phyloP scores from a whole-genome alignment of 2,329 filamentous ascomycete genomes.

The Apiospora saccharicola region DNA sequence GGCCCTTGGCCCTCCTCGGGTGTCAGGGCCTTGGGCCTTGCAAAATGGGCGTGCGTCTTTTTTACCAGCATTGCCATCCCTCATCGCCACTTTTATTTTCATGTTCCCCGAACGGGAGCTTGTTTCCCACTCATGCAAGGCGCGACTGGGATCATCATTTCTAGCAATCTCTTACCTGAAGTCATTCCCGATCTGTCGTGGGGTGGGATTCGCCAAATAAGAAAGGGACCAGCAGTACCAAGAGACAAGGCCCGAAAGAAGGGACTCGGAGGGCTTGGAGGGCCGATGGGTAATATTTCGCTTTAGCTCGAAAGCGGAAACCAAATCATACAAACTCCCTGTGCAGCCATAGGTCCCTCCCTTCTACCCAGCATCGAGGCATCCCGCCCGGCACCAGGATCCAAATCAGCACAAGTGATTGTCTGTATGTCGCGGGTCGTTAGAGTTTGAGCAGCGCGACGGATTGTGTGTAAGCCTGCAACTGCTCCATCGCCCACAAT shows the following conservation, averaged over 20 bases:
- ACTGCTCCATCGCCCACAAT: neutral
- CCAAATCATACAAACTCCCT: slow-evolving; percentile 20
- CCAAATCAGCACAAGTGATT: neutral
- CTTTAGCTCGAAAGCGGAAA: slow-evolving; percentile 21
- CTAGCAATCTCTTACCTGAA: slow-evolving; percentile 19
- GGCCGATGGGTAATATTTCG: slow-evolving; percentile 14
- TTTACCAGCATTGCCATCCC: slow-evolving; percentile 14
- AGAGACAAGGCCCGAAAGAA: slow-evolving; percentile 11
- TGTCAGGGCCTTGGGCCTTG: neutral
- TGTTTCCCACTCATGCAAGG: slow-evolving; percentile 21
- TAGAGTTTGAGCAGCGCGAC: neutral
- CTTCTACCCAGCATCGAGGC: neutral
- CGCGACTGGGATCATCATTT: slow-evolving; percentile 19
- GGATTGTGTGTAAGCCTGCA: neutral
- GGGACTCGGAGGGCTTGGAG: neutral
- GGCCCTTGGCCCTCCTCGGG: neutral
- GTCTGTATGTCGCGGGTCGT: slow-evolving; percentile 1
- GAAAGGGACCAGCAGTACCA: neutral
- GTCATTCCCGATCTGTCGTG: slow-evolving; percentile 13
- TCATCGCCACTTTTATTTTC: slow-evolving; percentile 17
- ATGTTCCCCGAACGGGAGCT: slow-evolving; percentile 20
- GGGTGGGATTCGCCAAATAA: slow-evolving; percentile 20
- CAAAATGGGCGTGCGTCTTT: slow-evolving; percentile 17
- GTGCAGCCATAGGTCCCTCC: neutral
- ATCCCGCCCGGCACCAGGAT: slow-evolving; percentile 6